These are phyloP conservation scores for Chlamydomonas incerta DNA, from an alignment of 139 green algal species.

Conservation along the genomic window DNA sequence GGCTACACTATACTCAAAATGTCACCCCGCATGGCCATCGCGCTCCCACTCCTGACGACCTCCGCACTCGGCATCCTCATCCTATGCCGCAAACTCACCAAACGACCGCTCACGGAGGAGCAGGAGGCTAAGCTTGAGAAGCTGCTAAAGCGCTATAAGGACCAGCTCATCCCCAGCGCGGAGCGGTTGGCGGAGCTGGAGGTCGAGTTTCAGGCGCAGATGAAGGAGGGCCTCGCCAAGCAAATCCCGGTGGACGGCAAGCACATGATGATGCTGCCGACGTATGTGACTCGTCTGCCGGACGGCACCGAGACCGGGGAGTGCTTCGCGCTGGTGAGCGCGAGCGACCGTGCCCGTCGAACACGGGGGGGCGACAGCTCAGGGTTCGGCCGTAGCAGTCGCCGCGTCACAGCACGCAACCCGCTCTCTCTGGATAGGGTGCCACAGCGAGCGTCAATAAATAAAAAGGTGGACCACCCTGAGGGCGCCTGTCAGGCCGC, in stretches of 20 bases:
- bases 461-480: too few relatives aligned
- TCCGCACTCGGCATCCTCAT: neutral
- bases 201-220: conserved; percentile 61
- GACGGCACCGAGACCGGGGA: conserved; percentile 42
- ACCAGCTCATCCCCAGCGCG: conserved; percentile 43
- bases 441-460: too few relatives aligned
- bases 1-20: neutral
- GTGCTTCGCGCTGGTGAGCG: conserved; percentile 22
- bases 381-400: too few relatives aligned
- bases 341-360: too few relatives aligned
- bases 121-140: neutral
- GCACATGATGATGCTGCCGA: conserved; percentile 69
- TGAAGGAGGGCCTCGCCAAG: conserved; percentile 45
- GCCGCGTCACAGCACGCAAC: too few relatives aligned
- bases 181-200: conserved; percentile 44
- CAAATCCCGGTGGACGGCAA: conserved; percentile 21
- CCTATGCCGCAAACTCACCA: neutral
- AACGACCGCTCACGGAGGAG: neutral
- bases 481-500: too few relatives aligned
- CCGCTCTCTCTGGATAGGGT: too few relatives aligned
- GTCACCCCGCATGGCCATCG: neutral
- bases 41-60: neutral
- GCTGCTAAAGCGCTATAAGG: conserved; percentile 9
- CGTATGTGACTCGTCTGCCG: conserved; percentile 57
- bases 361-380: too few relatives aligned